These are phyloP conservation scores for Amphicarpaea edgeworthii DNA, from an alignment of 306 rosid species.

Conservation along the genomic window DNA sequence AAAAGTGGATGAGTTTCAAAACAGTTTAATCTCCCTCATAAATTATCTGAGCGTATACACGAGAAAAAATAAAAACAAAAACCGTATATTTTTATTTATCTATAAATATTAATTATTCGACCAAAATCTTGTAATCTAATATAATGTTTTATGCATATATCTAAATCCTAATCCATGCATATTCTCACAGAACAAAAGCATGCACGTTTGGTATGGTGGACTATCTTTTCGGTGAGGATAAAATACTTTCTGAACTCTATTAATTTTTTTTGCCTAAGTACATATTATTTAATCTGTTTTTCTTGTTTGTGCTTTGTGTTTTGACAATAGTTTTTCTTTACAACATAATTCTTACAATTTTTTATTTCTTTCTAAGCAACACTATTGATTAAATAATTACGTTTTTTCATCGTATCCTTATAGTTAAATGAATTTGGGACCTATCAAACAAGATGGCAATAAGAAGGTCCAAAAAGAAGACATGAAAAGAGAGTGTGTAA, in stretches of 20 bases:
- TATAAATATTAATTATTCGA: too few relatives aligned
- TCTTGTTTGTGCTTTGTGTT: slow-evolving; percentile 59
- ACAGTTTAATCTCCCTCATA: slow-evolving; percentile 28
- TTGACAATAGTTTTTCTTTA: slow-evolving; percentile 15
- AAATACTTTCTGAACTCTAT: slow-evolving; percentile 40
- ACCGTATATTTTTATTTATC: too few relatives aligned
- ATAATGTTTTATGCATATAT: too few relatives aligned
- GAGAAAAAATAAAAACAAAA: neutral
- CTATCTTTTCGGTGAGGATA: slow-evolving; percentile 48
- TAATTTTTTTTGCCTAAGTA: slow-evolving; percentile 46
- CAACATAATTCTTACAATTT: slow-evolving; percentile 41
- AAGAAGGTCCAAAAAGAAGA: slow-evolving; percentile 63
- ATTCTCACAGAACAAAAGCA: slow-evolving; percentile 46
- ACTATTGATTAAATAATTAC: too few relatives aligned
- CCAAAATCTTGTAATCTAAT: too few relatives aligned
- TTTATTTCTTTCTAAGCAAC: slow-evolving; percentile 33
- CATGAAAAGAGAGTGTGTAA: slow-evolving; percentile 52
- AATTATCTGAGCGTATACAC: neutral
- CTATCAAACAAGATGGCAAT: slow-evolving; percentile 53
- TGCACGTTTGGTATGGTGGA: slow-evolving; percentile 34
- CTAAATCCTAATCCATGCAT: slow-evolving; percentile 26
- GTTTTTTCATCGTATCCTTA: slow-evolving; percentile 50
- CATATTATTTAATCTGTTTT: slow-evolving; percentile 44
- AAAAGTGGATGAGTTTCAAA: neutral
- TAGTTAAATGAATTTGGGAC: slow-evolving; percentile 57